A percentile compares a stretch with the other conserved stretches of the same genome.
These are phyloP conservation scores for Cetradonia linearis DNA, from an alignment of 495 filamentous ascomycete species.

Conservation along the genomic window DNA sequence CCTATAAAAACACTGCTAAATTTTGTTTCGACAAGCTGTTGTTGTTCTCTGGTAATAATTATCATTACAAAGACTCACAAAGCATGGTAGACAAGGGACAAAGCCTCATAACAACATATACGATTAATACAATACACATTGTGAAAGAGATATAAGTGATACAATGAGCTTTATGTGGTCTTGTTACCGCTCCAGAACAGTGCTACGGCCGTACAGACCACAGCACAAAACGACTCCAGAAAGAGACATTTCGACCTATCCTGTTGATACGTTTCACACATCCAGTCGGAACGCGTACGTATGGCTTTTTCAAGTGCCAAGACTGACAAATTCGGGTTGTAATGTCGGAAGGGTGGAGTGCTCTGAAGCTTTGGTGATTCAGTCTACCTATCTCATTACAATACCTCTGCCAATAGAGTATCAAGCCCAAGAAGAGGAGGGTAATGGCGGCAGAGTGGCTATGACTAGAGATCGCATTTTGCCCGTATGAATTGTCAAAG, in stretches of 20 bases:
- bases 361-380: neutral
- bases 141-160: neutral
- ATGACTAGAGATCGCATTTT: neutral
- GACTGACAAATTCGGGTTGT: no score
- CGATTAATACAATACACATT: neutral
- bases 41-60: neutral
- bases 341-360: no score
- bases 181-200: neutral
- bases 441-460: no score
- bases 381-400: neutral
- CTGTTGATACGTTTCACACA: neutral
- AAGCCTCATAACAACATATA: neutral
- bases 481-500: no score
- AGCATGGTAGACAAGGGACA: neutral
- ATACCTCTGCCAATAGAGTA: neutral
- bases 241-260: neutral
- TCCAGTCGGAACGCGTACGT: neutral
- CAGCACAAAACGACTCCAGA: neutral
- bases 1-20: neutral
- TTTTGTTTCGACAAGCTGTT: neutral
- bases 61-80: neutral
- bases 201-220: neutral
- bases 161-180: neutral
- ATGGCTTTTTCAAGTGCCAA: no score
- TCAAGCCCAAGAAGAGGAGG: neutral